Evolutionary conservation across 2,329 filamentous ascomycete species (phyloP).

Genomic region (Ceratocystis smalleyi): DNA sequence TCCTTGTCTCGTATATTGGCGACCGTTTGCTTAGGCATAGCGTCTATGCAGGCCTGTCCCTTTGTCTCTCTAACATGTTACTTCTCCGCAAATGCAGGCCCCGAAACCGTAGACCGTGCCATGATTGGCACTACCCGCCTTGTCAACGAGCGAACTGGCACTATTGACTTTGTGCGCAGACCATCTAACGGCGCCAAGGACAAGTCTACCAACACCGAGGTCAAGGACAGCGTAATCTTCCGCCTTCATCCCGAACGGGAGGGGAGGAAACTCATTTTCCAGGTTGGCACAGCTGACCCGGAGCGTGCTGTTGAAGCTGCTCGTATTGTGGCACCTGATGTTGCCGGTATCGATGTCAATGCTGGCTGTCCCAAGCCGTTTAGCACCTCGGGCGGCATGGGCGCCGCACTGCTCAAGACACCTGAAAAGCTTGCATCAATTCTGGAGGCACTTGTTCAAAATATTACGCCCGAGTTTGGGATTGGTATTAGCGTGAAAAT

Average conservation of each 20-base stretch:
- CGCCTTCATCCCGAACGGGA: conserved; percentile 67
- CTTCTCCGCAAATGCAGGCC: conserved; percentile 36
- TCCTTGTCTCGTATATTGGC: too few species aligned
- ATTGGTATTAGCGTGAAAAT: conserved; percentile 98
- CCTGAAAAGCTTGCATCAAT: conserved; percentile 76
- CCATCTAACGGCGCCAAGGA: conserved; percentile 55
- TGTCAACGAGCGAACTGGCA: conserved; percentile 59
- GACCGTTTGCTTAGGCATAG: too few species aligned
- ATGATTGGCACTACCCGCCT: conserved; percentile 75
- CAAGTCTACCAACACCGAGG: conserved; percentile 30
- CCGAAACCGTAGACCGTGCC: conserved; percentile 83
- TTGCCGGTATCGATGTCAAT: conserved; percentile 91
- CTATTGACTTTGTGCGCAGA: conserved; percentile 68
- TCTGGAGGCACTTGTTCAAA: conserved; percentile 61
- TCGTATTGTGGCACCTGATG: conserved; percentile 67
- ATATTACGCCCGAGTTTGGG: conserved; percentile 60
- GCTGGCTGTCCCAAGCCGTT: conserved; percentile 98
- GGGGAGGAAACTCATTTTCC: conserved; percentile 63
- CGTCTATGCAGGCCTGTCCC: too few species aligned
- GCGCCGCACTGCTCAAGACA: conserved; percentile 71
- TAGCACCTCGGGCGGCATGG: conserved; percentile 87
- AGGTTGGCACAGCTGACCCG: conserved; percentile 77
- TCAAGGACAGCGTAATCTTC: conserved; percentile 59
- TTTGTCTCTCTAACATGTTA: too few species aligned
- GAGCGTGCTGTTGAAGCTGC: conserved; percentile 72